Base-by-base conservation (phyloP, 2,329 filamentous ascomycete genomes). In the Pseudogymnoascus verrucosus region DNA sequence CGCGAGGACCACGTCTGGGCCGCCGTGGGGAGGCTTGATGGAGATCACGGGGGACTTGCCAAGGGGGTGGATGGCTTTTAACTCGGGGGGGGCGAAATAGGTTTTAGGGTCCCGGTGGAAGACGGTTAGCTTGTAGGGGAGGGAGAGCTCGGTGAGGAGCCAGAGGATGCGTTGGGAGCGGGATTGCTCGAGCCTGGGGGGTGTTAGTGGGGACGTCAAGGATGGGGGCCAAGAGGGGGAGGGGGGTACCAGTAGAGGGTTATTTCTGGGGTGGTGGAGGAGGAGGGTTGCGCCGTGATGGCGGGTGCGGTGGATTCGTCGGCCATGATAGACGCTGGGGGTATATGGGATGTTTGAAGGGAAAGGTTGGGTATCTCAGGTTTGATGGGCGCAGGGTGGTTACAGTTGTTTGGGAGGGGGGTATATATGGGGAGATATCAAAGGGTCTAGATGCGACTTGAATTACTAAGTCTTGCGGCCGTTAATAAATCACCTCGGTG, bases 11-110 rank as follows among this genome's bases (percentile, higher is more conserved):
- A 84, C 71, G 1, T 82, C 78, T 68, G 82, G 73, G n/a, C 63
- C 71, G 26, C 69, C 65, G 3, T 70, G 71, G 21, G 74, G 76
- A 0, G 78, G 73, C n/a, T 76, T 77, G 69, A 97, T 79, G 7
- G 83, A 84, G 67, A 98, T 78, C 44, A 93, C 78, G 0, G 93
- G 93, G 1, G 91, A 92, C 74, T 96, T 96, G 66, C 93, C 93
- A 3, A 97, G 81, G 0, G 91, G 89, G 71, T 96, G 91, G 39
- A 96, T 77, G 67, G 90, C 81, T 71, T 89, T 87, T 54, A 97
- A 82, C 70, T 90, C 88, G 0, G 85, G 79, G 3, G 91, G 90
- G 1, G 93, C 93, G n/a, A 90, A 79, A 69, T 79, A 82, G 63
- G 88, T 83, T 64, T 78, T 71, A 63, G 76, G 77, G 67, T 80